These are phyloP conservation scores for Exidia glandulosa DNA, from an alignment of 768 basidiomycete species.

Conservation along the genomic window DNA sequence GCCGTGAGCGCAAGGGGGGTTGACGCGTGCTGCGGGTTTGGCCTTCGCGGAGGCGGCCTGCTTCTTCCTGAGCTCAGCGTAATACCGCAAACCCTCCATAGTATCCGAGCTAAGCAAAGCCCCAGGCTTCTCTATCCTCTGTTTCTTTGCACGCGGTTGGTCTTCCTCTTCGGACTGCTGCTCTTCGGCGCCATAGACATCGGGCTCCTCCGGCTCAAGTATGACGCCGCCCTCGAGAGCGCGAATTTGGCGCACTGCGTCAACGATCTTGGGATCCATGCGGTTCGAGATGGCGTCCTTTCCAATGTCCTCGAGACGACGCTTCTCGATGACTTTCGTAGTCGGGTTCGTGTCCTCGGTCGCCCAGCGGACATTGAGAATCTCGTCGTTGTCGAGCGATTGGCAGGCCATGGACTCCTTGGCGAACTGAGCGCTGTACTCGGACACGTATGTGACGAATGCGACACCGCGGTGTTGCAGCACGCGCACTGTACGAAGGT, in stretches of 20 bases:
- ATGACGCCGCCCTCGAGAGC: constrained; percentile 74
- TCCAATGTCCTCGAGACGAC: constrained; percentile 72
- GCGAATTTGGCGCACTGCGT: constrained; percentile 76
- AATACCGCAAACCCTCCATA: constrained; percentile 81
- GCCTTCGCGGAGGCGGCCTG: constrained; percentile 29
- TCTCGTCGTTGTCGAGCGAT: constrained; percentile 92
- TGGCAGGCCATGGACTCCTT: constrained; percentile 99
- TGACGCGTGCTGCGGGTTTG: not conserved
- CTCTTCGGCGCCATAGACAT: too few species aligned
- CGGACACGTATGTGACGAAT: constrained; percentile 88
- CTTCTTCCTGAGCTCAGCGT: constrained; percentile 73
- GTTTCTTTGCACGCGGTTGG: constrained; percentile 15
- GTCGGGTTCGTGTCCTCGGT: constrained; percentile 97
- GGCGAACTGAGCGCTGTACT: constrained; percentile 85
- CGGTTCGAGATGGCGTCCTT: constrained; percentile 70
- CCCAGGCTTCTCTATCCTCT: constrained; percentile 26
- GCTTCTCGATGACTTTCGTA: constrained; percentile 76
- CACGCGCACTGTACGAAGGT: constrained; percentile 55
- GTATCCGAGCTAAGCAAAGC: constrained; percentile 78
- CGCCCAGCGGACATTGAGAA: constrained; percentile 97
- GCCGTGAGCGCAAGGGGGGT: not conserved
- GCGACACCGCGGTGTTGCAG: constrained; percentile 91
- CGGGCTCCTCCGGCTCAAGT: constrained; percentile 14
- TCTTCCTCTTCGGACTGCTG: constrained; percentile 27
- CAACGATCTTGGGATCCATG: constrained; percentile 81